phyloP scores from a whole-genome alignment of 441 rosid species.

The Bruguiera hainesii region DNA sequence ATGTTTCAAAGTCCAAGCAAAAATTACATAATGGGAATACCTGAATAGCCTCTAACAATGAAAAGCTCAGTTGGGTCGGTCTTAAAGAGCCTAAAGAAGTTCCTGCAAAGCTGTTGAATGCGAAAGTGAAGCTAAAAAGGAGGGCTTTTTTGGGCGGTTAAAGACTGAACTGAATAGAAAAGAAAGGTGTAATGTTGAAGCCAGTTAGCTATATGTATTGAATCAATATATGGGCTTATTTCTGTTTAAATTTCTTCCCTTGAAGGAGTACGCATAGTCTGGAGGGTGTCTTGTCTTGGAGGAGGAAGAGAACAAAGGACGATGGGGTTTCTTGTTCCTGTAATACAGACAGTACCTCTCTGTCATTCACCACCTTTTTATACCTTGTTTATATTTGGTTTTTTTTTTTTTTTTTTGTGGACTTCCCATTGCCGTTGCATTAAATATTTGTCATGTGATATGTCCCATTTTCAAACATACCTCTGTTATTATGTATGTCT shows the following conservation, averaged over 20 bases:
- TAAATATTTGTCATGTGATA: no score
- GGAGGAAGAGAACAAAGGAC: background rate
- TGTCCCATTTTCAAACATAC: no score
- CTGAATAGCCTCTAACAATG: background rate
- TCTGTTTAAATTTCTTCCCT: background rate
- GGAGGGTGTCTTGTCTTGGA: background rate
- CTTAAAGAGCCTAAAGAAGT: background rate
- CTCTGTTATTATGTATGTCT: no score
- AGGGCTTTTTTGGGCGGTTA: conserved; percentile 14
- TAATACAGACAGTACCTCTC: background rate
- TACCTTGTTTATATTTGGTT: background rate
- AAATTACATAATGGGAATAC: conserved; percentile 14
- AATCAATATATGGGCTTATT: background rate
- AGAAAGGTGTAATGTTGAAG: conserved; percentile 15
- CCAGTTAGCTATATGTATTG: background rate
- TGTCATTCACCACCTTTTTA: background rate
- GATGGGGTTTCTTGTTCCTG: background rate
- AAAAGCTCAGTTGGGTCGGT: conserved; percentile 1
- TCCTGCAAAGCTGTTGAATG: background rate
- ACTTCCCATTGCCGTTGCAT: no score
- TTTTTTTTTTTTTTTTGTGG: no score
- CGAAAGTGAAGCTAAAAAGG: conserved; percentile 4
- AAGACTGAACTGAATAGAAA: conserved; percentile 10
- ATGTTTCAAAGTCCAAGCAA: conserved; percentile 2
- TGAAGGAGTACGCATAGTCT: background rate